Conservation (phyloP, 1,284 basidiomycete species). For the Xerocomus nothofagi region DNA sequence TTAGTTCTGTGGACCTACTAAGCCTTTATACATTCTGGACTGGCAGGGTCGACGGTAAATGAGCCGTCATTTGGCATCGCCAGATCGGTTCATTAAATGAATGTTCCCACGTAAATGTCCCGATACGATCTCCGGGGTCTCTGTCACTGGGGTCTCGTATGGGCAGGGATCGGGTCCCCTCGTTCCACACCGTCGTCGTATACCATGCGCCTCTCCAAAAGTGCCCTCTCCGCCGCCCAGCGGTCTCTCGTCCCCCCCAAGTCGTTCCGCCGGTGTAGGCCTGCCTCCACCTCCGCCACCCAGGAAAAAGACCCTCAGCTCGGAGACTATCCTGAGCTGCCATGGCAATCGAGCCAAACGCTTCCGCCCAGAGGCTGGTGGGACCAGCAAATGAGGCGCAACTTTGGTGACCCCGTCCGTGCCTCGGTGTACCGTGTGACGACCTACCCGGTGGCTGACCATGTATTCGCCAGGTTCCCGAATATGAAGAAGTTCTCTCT, state of each 20-base stretch:
- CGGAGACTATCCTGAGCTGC: slow-evolving; percentile 76
- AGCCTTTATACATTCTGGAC: slow-evolving; percentile 24
- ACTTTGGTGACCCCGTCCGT: slow-evolving; percentile 81
- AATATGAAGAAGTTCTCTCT: slow-evolving; percentile 78
- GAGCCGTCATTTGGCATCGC: slow-evolving; percentile 19
- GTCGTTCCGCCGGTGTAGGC: slow-evolving; percentile 15
- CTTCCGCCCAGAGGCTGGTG: slow-evolving; percentile 78
- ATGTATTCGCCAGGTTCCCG: slow-evolving; percentile 61
- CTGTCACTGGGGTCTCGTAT: slow-evolving; percentile 23
- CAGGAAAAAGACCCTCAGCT: slow-evolving; percentile 64
- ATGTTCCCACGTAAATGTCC: background rate
- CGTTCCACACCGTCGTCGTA: slow-evolving; percentile 7
- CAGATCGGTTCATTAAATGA: slow-evolving; percentile 16
- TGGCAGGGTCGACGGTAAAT: slow-evolving; percentile 22
- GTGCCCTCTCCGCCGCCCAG: slow-evolving; percentile 10
- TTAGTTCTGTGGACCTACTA: slow-evolving; percentile 5
- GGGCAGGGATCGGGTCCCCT: slow-evolving; percentile 4
- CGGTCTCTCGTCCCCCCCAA: background rate
- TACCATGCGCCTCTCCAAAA: slow-evolving; percentile 18
- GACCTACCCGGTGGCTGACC: slow-evolving; percentile 14
- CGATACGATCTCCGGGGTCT: slow-evolving; percentile 22
- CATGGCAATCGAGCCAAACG: slow-evolving; percentile 66
- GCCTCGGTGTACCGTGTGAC: background rate
- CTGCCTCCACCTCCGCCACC: slow-evolving; percentile 13
- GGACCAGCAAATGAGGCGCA: slow-evolving; percentile 79